A percentile compares a stretch with the other conserved stretches of the same genome.
These are phyloP conservation scores for Solanum piurae DNA, from an alignment of 257 asterid genomes.

Conservation along the genomic window DNA sequence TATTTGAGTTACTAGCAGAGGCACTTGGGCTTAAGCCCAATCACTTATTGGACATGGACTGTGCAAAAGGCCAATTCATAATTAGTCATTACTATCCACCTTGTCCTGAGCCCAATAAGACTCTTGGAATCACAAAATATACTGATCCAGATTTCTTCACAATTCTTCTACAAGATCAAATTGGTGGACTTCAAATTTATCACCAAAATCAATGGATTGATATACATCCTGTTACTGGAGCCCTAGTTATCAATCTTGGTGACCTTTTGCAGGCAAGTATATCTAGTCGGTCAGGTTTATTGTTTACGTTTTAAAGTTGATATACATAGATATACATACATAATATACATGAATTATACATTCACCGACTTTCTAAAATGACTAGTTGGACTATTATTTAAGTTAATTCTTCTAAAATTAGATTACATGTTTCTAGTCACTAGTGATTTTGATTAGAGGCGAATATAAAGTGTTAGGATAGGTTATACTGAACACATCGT, in stretches of 20 bases:
- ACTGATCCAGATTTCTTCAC: constrained; percentile 13
- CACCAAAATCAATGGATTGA: constrained; percentile 10
- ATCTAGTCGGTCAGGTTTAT: neutral
- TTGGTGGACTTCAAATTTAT: constrained; percentile 12
- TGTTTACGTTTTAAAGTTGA: neutral
- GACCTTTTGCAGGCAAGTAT: constrained; percentile 8
- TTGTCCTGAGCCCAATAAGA: constrained; percentile 8
- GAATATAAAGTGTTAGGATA: neutral
- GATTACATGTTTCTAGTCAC: neutral
- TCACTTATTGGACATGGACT: constrained; percentile 5
- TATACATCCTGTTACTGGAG: neutral
- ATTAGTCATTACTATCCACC: constrained; percentile 9
- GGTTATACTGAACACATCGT: neutral
- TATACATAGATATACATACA: neutral
- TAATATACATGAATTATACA: neutral
- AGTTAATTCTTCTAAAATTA: neutral
- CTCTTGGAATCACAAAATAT: constrained; percentile 3
- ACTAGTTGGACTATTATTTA: neutral
- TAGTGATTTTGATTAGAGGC: neutral
- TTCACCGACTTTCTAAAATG: neutral
- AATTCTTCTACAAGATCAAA: constrained; percentile 5
- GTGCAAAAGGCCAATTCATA: constrained; percentile 7
- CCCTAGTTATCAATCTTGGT: constrained; percentile 11
- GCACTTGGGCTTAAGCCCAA: constrained; percentile 5
- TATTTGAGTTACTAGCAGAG: constrained; percentile 6